Conservation (phyloP, 805 yeast species). For the Torulaspora delbrueckii region DNA sequence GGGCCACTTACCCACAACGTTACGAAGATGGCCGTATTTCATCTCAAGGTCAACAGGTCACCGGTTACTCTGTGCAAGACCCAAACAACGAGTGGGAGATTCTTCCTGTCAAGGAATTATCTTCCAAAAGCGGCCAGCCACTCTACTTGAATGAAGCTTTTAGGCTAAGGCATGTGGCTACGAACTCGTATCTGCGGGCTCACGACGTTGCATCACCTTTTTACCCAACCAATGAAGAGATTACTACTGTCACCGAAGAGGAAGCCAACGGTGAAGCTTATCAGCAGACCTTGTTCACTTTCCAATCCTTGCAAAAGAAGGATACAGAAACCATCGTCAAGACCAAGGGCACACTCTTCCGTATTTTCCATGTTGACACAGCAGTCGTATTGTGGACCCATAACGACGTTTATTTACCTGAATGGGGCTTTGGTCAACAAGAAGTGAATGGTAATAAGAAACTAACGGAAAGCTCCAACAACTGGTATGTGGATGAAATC, state of each 20-base stretch:
- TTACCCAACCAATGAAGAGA: conserved; percentile 89
- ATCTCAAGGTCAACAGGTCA: conserved; percentile 91
- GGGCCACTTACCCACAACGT: conserved; percentile 72
- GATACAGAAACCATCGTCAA: conserved; percentile 44
- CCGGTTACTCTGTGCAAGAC: conserved; percentile 55
- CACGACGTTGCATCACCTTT: conserved; percentile 97
- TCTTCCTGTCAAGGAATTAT: conserved; percentile 52
- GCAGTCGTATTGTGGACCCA: conserved; percentile 94
- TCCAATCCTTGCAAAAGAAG: conserved; percentile 56
- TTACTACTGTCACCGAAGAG: conserved; percentile 66
- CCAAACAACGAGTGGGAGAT: conserved; percentile 82
- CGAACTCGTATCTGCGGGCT: conserved; percentile 74
- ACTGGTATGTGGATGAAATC: conserved; percentile 74
- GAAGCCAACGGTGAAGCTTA: conserved; percentile 49
- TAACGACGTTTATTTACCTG: conserved; percentile 77
- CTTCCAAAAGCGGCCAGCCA: conserved; percentile 41
- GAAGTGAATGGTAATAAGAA: conserved; percentile 95
- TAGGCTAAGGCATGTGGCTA: conserved; percentile 74
- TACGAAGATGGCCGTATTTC: conserved; percentile 96
- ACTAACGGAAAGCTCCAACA: conserved; percentile 56
- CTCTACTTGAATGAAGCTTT: conserved; percentile 68
- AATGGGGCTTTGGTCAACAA: conserved; percentile 89
- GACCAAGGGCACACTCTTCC: conserved; percentile 65
- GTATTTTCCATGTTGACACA: conserved; percentile 76
- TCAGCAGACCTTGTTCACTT: conserved; percentile 73